Percentiles rank a stretch among this genome's conserved stretches.
Evolutionary conservation across 2,329 filamentous ascomycete genomes (phyloP).

Genomic region (Fusarium sp.): DNA sequence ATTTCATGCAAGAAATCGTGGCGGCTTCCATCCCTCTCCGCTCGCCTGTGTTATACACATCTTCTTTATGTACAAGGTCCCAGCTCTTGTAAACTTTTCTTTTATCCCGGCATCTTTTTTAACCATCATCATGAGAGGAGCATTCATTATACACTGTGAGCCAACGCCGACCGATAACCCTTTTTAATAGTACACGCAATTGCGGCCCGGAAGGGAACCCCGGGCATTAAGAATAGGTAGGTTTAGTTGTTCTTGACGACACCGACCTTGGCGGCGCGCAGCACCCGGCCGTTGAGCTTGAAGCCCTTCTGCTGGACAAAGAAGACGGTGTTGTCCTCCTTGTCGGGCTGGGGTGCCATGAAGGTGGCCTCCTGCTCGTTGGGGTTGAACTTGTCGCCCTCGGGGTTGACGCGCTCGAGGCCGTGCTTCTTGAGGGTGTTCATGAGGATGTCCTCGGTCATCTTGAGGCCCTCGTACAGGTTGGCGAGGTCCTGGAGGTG

Average conservation of each 20-base stretch:
- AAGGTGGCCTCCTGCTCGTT: slow-evolving; percentile 97
- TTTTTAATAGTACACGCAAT: slow-evolving; percentile 49
- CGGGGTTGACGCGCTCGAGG: slow-evolving; percentile 85
- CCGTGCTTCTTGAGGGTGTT: slow-evolving; percentile 92
- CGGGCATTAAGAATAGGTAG: slow-evolving; percentile 15
- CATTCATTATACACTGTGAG: slow-evolving; percentile 56
- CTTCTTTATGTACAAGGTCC: slow-evolving; percentile 37
- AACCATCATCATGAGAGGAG: slow-evolving; percentile 55
- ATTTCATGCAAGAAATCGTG: slow-evolving; percentile 10
- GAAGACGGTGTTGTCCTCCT: slow-evolving; percentile 91
- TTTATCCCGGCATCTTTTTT: slow-evolving; percentile 34
- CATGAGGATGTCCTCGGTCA: slow-evolving; percentile 92
- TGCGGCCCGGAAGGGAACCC: slow-evolving; percentile 27
- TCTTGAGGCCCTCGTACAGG: slow-evolving; percentile 88
- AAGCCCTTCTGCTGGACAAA: slow-evolving; percentile 96
- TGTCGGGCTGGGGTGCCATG: slow-evolving; percentile 84
- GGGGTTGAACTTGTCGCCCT: slow-evolving; percentile 89
- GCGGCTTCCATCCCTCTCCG: slow-evolving; percentile 3
- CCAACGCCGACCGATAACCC: slow-evolving; percentile 48
- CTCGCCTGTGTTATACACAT: slow-evolving; percentile 39
- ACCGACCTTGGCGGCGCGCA: slow-evolving; percentile 94
- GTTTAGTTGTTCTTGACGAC: slow-evolving; percentile 81
- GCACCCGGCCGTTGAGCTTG: slow-evolving; percentile 85
- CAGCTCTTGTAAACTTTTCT: slow-evolving; percentile 35
- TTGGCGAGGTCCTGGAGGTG: slow-evolving; percentile 75